These are phyloP conservation scores for Jamesozyma hellenica DNA, from an alignment of 805 yeast genomes.

Conservation along the genomic window DNA sequence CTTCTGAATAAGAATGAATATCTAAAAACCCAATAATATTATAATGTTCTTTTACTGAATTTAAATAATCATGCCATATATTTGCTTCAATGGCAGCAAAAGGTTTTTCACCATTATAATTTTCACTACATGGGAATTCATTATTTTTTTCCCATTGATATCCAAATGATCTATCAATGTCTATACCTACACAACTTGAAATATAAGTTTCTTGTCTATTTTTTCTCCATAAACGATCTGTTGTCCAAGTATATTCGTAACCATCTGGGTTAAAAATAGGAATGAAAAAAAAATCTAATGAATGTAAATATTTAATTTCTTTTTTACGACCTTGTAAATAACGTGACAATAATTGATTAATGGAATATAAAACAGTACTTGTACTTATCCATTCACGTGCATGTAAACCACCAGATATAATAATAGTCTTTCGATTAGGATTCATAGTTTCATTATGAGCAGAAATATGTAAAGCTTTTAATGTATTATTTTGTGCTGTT, in stretches of 20 bases:
- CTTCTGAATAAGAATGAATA: constrained; percentile 78
- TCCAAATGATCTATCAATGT: constrained; percentile 75
- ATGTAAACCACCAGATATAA: constrained; percentile 76
- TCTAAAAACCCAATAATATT: constrained; percentile 69
- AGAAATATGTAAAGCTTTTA: constrained; percentile 56
- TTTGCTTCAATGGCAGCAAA: constrained; percentile 56
- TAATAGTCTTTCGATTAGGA: constrained; percentile 50
- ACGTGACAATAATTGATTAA: constrained; percentile 38
- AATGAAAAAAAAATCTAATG: constrained; percentile 61
- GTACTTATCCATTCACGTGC: constrained; percentile 86
- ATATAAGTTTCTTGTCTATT: constrained; percentile 67
- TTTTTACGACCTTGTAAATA: constrained; percentile 33
- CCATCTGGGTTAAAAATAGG: constrained; percentile 93
- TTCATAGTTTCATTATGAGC: constrained; percentile 33
- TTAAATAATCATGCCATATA: constrained; percentile 39
- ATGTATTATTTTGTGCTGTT: constrained; percentile 64
- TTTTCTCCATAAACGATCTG: constrained; percentile 80
- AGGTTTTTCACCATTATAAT: constrained; percentile 66
- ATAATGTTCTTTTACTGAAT: constrained; percentile 37
- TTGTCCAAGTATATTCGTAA: constrained; percentile 69
- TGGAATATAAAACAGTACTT: constrained; percentile 52
- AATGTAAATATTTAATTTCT: constrained; percentile 39
- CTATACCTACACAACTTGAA: constrained; percentile 69
- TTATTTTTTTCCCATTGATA: constrained; percentile 61
- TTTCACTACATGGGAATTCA: constrained; percentile 68